Conservation (phyloP, 2,329 filamentous ascomycete species). For the Colletotrichum simmondsii region DNA sequence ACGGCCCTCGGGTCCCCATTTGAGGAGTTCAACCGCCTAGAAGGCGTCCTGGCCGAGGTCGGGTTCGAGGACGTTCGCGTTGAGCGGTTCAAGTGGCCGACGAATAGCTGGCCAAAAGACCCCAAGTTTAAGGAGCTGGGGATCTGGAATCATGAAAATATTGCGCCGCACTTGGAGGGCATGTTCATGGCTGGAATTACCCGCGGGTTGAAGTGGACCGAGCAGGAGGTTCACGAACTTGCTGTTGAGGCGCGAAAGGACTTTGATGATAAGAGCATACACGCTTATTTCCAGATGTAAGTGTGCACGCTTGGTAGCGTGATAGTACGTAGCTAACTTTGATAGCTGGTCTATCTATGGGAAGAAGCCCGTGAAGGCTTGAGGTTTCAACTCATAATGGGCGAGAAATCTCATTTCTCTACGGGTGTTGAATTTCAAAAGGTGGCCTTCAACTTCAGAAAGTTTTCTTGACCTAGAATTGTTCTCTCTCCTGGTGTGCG, state of each 20-base stretch:
- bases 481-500: too few species aligned
- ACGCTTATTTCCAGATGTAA: slow-evolving; percentile 51
- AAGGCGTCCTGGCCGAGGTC: slow-evolving; percentile 19
- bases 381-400: too few species aligned
- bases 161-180: slow-evolving; percentile 39
- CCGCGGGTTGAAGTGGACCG: slow-evolving; percentile 45
- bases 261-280: slow-evolving; percentile 45
- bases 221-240: slow-evolving; percentile 45
- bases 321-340: neutral
- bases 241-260: slow-evolving; percentile 44
- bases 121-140: slow-evolving; percentile 43
- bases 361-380: slow-evolving; percentile 30
- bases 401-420: too few species aligned
- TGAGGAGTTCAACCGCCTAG: neutral
- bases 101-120: slow-evolving; percentile 44
- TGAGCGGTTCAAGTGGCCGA: slow-evolving; percentile 42
- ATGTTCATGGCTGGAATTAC: slow-evolving; percentile 51
- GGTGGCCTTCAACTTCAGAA: too few species aligned
- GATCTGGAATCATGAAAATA: slow-evolving; percentile 32
- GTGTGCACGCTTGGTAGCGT: neutral
- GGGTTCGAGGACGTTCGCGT: slow-evolving; percentile 46
- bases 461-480: too few species aligned
- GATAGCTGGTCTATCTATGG: slow-evolving; percentile 34
- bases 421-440: too few species aligned
- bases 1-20: neutral